Percentiles rank a stretch among this genome's conserved stretches.
These are phyloP conservation scores for Zizania latifolia DNA, from an alignment of 176 grass and related monocot genomes.

Conservation along the genomic window DNA sequence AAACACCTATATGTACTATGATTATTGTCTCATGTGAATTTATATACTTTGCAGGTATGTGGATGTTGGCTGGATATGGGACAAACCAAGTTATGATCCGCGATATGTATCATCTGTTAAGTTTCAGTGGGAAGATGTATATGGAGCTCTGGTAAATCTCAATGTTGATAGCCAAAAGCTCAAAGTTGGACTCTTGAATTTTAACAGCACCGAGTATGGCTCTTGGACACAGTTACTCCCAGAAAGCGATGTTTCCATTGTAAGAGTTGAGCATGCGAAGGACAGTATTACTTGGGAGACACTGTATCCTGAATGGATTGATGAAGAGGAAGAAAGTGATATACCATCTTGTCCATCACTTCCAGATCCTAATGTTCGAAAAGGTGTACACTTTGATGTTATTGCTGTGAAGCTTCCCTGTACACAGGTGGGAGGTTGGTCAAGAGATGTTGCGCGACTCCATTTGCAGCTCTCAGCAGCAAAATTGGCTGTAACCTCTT, in stretches of 20 bases:
- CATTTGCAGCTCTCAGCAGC: conserved; percentile 85
- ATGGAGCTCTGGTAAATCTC: conserved; percentile 36
- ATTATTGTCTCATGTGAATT: neutral
- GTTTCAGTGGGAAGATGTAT: conserved; percentile 58
- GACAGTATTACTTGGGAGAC: conserved; percentile 59
- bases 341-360: conserved; percentile 48
- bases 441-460: conserved; percentile 73
- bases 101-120: conserved; percentile 54
- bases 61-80: conserved; percentile 80
- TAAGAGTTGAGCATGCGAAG: conserved; percentile 63
- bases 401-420: conserved; percentile 67
- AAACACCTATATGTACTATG: neutral
- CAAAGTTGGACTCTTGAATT: conserved; percentile 78
- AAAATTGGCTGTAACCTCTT: conserved; percentile 54
- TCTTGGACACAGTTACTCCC: conserved; percentile 53
- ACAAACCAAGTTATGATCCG: conserved; percentile 50
- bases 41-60: conserved; percentile 56
- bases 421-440: conserved; percentile 51
- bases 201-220: conserved; percentile 65
- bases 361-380: conserved; percentile 49
- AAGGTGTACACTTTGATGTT: conserved; percentile 41
- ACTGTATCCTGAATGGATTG: conserved; percentile 93
- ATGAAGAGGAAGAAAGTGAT: conserved; percentile 71
- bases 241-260: conserved; percentile 38
- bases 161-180: conserved; percentile 5